phyloP scores from a whole-genome alignment of 2,329 filamentous ascomycete species.

The Ceratocystis alfenasii region DNA sequence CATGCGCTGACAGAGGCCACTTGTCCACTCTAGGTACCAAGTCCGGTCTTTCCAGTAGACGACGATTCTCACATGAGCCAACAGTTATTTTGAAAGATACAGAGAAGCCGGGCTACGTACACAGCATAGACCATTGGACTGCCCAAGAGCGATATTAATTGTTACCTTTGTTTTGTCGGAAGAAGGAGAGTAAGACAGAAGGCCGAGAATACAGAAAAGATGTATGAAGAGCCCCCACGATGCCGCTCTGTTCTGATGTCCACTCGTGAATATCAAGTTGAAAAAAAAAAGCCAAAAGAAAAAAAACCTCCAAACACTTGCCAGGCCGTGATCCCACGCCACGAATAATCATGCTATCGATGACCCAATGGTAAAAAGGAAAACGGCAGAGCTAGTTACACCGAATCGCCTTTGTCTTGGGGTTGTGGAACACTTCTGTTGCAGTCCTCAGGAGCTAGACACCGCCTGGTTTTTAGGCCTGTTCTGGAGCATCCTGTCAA shows the following conservation, averaged over 20 bases:
- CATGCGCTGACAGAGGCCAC: slow-evolving; percentile 27
- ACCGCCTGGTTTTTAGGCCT: slow-evolving; percentile 7
- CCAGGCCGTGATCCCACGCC: not conserved
- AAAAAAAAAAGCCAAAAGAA: not conserved
- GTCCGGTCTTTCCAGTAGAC: slow-evolving; percentile 49
- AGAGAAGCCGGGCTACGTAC: slow-evolving; percentile 24
- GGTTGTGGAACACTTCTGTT: too few species aligned
- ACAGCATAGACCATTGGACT: slow-evolving; percentile 9
- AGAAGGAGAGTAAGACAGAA: not conserved
- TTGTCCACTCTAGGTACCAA: slow-evolving; percentile 40
- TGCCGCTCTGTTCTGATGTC: too few species aligned
- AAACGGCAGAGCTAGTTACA: not conserved
- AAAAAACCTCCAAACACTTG: not conserved
- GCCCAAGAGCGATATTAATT: slow-evolving; percentile 10
- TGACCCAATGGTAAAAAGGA: slow-evolving; percentile 7
- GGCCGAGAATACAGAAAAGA: not conserved
- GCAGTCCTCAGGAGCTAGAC: slow-evolving; percentile 21
- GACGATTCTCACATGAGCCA: slow-evolving; percentile 17
- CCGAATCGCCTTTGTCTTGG: too few species aligned
- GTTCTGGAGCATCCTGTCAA: slow-evolving; percentile 55
- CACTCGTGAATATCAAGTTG: too few species aligned
- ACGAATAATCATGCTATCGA: not conserved
- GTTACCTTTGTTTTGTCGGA: slow-evolving; percentile 3
- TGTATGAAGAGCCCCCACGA: too few species aligned
- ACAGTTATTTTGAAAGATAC: slow-evolving; percentile 20